Evolutionary conservation across 148 eudicot species (phyloP).

Genomic region (Heliamphora exappendiculata): DNA sequence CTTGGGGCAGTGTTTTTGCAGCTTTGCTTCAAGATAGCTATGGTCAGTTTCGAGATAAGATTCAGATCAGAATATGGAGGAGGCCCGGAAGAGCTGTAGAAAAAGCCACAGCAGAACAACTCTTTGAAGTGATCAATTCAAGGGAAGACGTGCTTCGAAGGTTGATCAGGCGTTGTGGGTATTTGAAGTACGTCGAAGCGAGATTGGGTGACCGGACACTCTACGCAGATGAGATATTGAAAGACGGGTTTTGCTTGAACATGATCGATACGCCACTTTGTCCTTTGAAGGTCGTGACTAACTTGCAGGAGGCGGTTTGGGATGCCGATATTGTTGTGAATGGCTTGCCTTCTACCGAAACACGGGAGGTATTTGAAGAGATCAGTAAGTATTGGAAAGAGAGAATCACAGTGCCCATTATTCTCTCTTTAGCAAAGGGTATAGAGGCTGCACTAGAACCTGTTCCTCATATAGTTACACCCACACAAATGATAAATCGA

Average conservation of each 20-base stretch:
- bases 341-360: conserved; percentile 71
- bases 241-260: conserved; percentile 58
- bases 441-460: conserved; percentile 81
- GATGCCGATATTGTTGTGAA: conserved; percentile 60
- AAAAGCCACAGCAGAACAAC: conserved; percentile 46
- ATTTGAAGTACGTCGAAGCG: conserved; percentile 53
- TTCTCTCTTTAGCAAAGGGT: conserved; percentile 84
- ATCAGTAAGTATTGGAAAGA: conserved; percentile 88
- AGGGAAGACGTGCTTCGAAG: conserved; percentile 54
- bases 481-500: conserved; percentile 83
- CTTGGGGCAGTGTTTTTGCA: conserved; percentile 65
- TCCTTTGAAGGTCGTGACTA: conserved; percentile 61
- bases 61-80: conserved; percentile 60
- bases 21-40: conserved; percentile 57
- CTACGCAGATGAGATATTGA: conserved; percentile 57
- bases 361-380: conserved; percentile 62
- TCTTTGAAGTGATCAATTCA: conserved; percentile 55
- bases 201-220: conserved; percentile 56
- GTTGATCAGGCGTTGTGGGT: conserved; percentile 47
- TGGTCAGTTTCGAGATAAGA: conserved; percentile 48
- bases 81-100: conserved; percentile 53
- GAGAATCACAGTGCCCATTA: conserved; percentile 58
- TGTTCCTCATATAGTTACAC: conserved; percentile 82
- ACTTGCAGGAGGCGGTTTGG: conserved; percentile 67
- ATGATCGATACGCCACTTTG: conserved; percentile 62